Base-by-base conservation (phyloP, 2,329 filamentous ascomycete genomes). In the Corniculantispora saksenae region DNA sequence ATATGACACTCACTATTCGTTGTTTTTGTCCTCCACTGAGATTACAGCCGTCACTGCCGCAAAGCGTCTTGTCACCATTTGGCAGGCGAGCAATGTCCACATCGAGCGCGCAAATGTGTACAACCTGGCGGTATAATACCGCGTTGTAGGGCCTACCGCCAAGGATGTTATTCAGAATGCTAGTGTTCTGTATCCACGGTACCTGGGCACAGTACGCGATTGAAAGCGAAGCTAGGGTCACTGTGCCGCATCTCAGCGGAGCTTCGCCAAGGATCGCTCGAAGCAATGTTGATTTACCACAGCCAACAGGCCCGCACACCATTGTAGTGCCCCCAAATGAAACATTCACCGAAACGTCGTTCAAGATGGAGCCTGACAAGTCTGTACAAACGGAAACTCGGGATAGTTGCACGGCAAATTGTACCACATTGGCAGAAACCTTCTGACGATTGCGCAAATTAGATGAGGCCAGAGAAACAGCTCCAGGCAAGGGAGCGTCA, bases 41-140 rank as follows among this genome's bases (percentile, higher is more conserved):
- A 0, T 71, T 72, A 19, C 78, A 74, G 0, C 78, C 77, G 50
- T 74, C 75, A 12, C 71, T 77, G 2, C 79, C 78, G n/a, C 77
- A 71, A 1, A 67, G 66, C 0, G 76, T 77, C 3, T 69, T 66
- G 40, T 79, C 76, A 15, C 77, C 76, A 0, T 72, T 58, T 0
- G 76, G 71, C 2, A 79, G 69, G 8, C 67, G 67, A 0, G 32
- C 25, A 1, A 78, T 63, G 50, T 78, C 77, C 4, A 66, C 51
- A 0, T 64, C 63, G 15, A 75, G 32, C 0, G 67, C 68, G 10
- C 70, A 73, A 1, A 61, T 72, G 0, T 71, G 56, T 0, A 77
- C 19, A 3, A 78, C 73, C 1, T 58, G 56, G 5, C 68, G 50
- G 47, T 79, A 79, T 70, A 75, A 73, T 0, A 60, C 17, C 3